phyloP scores from a whole-genome alignment of 306 rosid species.

The Cicer arietinum region DNA sequence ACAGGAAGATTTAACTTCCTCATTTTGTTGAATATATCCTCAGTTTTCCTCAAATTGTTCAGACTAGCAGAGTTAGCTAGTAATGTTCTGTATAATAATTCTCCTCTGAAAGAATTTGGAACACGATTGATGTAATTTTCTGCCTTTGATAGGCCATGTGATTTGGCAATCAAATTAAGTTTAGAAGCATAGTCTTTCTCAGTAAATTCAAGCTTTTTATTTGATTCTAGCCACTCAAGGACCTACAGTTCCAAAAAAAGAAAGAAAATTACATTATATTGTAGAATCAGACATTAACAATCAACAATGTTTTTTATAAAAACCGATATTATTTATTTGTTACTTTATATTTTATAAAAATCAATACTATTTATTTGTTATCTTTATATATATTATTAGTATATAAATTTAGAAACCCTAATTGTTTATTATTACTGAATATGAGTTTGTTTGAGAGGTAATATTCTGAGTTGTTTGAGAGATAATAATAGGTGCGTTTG shows the following conservation, averaged over 20 bases:
- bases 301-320: too few species aligned
- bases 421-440: too few species aligned
- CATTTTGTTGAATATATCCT: conserved; percentile 77
- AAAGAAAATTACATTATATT: conserved; percentile 14
- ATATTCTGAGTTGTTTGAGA: too few species aligned
- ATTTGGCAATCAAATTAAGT: conserved; percentile 76
- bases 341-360: too few species aligned
- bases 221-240: conserved; percentile 77
- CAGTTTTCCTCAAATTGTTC: conserved; percentile 57
- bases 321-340: too few species aligned
- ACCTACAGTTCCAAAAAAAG: conserved; percentile 59
- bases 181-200: conserved; percentile 78
- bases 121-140: conserved; percentile 61
- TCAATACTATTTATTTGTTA: too few species aligned
- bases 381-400: too few species aligned
- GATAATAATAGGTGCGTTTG: too few species aligned
- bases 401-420: too few species aligned
- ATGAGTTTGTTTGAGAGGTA: too few species aligned
- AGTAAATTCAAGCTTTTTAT: conserved; percentile 57
- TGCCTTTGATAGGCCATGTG: conserved; percentile 65
- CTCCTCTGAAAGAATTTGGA: conserved; percentile 79
- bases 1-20: conserved; percentile 68
- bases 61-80: conserved; percentile 61
- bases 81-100: conserved; percentile 62
- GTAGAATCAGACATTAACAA: conserved; percentile 31